A percentile compares a stretch with the other conserved stretches of the same genome.
Conservation (phyloP, 352 stramenopile species). For the Globisporangium abappressorium region DNA sequence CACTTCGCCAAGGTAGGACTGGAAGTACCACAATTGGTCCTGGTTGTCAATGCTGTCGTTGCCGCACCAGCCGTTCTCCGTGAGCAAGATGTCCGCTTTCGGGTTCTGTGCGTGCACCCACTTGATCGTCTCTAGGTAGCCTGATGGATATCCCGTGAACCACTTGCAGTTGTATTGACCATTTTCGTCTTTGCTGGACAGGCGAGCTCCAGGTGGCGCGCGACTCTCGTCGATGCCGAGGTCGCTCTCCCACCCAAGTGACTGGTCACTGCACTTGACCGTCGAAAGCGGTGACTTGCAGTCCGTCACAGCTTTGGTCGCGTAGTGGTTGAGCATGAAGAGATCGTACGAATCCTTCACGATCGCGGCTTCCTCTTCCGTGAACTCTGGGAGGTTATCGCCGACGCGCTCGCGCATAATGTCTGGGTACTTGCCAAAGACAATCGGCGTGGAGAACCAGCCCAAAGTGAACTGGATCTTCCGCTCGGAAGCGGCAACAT, state of each 20-base stretch:
- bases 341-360: slow-evolving; percentile 91
- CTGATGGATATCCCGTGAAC: slow-evolving; percentile 43
- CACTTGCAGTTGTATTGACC: slow-evolving; percentile 34
- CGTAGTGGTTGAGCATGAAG: slow-evolving; percentile 95
- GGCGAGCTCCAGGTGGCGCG: slow-evolving; percentile 52
- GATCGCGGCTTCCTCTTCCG: slow-evolving; percentile 53
- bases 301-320: slow-evolving; percentile 47
- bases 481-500: slow-evolving; percentile 67
- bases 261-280: slow-evolving; percentile 30
- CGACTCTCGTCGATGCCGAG: slow-evolving; percentile 51
- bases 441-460: slow-evolving; percentile 93
- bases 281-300: slow-evolving; percentile 32
- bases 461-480: slow-evolving; percentile 89
- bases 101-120: slow-evolving; percentile 60
- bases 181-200: slow-evolving; percentile 25
- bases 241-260: slow-evolving; percentile 42
- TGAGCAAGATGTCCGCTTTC: slow-evolving; percentile 50
- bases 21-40: slow-evolving; percentile 61
- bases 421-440: slow-evolving; percentile 88
- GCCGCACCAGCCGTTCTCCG: slow-evolving; percentile 65
- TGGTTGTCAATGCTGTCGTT: slow-evolving; percentile 47
- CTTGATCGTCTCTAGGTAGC: slow-evolving; percentile 60
- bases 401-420: slow-evolving; percentile 86
- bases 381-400: slow-evolving; percentile 85
- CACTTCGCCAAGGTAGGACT: slow-evolving; percentile 55